Percentiles rank a stretch among this genome's conserved stretches.
These are phyloP conservation scores for Lecanosticta acicola DNA, from an alignment of 2,329 filamentous ascomycete species.

Conservation along the genomic window DNA sequence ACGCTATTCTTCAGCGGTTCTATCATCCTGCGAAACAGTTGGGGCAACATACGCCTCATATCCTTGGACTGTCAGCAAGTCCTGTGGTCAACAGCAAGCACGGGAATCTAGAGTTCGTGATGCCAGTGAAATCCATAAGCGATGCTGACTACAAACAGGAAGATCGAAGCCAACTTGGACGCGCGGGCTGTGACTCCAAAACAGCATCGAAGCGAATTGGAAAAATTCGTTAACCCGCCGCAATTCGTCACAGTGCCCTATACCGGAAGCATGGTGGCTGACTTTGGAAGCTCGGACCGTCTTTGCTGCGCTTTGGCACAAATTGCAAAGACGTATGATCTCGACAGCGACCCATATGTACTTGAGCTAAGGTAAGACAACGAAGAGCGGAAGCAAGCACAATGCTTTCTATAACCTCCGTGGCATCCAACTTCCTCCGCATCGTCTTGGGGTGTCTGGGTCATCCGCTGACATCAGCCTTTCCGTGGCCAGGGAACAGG, in stretches of 20 bases:
- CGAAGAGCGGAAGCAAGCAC: conserved; percentile 22
- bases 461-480: no score
- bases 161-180: conserved; percentile 64
- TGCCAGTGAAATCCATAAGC: not conserved
- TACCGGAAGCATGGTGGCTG: conserved; percentile 17
- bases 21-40: conserved; percentile 50
- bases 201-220: conserved; percentile 61
- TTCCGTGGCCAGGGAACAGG: conserved; percentile 19
- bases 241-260: conserved; percentile 42
- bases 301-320: conserved; percentile 15
- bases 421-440: no score
- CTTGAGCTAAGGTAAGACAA: conserved; percentile 28
- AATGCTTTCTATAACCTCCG: no score
- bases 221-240: conserved; percentile 64
- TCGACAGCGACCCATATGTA: conserved; percentile 38
- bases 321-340: conserved; percentile 24
- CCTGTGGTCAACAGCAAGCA: conserved; percentile 60
- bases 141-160: conserved; percentile 30
- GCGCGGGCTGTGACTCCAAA: conserved; percentile 65
- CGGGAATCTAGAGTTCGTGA: conserved; percentile 47
- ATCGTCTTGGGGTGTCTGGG: no score
- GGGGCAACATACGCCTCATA: conserved; percentile 50
- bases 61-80: conserved; percentile 77
- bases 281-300: conserved; percentile 6
- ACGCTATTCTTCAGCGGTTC: conserved; percentile 65